Conservation (phyloP, 371 early-diverging fungal genomes). For the Encephalitozoon hellem region DNA sequence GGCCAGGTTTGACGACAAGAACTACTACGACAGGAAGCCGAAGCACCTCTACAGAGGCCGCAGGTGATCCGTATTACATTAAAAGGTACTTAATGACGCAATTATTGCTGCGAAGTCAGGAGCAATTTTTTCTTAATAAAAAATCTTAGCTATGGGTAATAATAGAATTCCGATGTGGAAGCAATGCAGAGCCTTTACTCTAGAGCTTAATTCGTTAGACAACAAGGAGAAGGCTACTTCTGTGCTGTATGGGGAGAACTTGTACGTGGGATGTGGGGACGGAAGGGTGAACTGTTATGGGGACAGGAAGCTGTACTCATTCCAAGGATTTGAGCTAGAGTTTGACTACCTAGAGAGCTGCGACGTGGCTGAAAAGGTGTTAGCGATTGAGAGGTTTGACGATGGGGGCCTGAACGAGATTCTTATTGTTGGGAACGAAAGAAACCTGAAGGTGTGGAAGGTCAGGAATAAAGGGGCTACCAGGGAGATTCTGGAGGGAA, state of each 20-base stretch:
- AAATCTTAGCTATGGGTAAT: neutral
- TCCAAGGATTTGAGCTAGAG: conserved; percentile 69
- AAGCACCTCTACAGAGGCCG: conserved; percentile 39
- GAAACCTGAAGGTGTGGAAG: conserved; percentile 49
- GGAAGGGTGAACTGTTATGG: conserved; percentile 11
- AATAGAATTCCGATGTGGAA: neutral
- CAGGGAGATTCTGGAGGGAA: conserved; percentile 3
- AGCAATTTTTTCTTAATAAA: neutral
- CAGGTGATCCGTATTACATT: conserved; percentile 1
- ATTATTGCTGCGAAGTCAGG: neutral
- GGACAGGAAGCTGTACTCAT: neutral
- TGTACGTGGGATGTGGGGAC: conserved; percentile 12
- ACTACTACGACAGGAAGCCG: conserved; percentile 39
- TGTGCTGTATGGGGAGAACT: neutral
- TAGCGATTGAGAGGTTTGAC: conserved; percentile 81
- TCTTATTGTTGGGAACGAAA: conserved; percentile 52
- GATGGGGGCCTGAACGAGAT: conserved; percentile 39
- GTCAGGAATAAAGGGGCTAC: conserved; percentile 27
- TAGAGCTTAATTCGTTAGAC: neutral
- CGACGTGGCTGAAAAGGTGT: conserved; percentile 96
- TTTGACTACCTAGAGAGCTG: conserved; percentile 96
- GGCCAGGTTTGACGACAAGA: conserved; percentile 9
- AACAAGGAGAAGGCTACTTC: neutral
- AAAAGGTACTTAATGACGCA: neutral
- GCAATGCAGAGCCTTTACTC: conserved; percentile 11